Evolutionary conservation across 768 basidiomycete genomes (phyloP).

Genomic region (Trametopsis cervina): DNA sequence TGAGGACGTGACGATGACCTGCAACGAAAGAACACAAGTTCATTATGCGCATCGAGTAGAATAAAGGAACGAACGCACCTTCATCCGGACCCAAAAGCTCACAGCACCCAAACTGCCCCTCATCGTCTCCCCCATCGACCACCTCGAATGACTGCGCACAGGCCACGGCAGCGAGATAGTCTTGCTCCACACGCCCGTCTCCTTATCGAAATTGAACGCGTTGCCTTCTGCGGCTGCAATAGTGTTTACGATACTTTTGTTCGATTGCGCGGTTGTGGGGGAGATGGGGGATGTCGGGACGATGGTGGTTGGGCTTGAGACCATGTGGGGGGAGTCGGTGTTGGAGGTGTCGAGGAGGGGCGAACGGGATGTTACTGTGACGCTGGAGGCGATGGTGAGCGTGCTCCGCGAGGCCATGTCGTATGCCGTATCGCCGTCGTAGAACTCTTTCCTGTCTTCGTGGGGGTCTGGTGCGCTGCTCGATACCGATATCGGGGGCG

Average conservation of each 20-base stretch:
- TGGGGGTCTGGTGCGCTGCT: conserved; percentile 6
- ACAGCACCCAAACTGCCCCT: conserved; percentile 56
- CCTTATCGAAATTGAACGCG: conserved; percentile 40
- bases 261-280: conserved; percentile 8
- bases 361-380: conserved; percentile 8
- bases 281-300: conserved; percentile 5
- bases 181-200: conserved; percentile 53
- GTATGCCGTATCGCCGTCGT: conserved; percentile 1
- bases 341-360: conserved; percentile 13
- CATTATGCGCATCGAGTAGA: not conserved
- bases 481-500: conserved; percentile 7
- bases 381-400: conserved; percentile 4
- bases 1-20: conserved; percentile 46
- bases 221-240: conserved; percentile 29
- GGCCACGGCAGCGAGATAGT: conserved; percentile 71
- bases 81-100: conserved; percentile 64
- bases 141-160: conserved; percentile 60
- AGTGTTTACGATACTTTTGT: conserved; percentile 42
- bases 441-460: not conserved
- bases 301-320: not conserved
- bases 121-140: conserved; percentile 77
- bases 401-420: conserved; percentile 5
- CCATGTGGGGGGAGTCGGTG: conserved; percentile 11
- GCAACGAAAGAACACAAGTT: conserved; percentile 13
- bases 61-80: conserved; percentile 43